Percentiles rank a stretch among this genome's conserved stretches.
phyloP scores from a whole-genome alignment of 352 stramenopile species.

The Globisporangium ultimum region DNA sequence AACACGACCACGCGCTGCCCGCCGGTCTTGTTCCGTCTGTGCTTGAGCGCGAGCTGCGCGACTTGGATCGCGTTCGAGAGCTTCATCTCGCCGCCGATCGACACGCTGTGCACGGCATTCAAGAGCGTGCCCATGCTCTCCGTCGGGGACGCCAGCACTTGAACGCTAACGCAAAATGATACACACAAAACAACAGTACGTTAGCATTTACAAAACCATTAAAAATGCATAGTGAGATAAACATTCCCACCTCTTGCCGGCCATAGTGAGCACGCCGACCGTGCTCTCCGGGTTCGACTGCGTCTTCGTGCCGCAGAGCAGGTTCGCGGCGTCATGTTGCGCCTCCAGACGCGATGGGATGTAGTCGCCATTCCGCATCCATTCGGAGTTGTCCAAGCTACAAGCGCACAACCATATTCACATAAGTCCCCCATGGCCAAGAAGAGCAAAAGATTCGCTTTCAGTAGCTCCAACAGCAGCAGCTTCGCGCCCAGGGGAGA shows the following conservation, averaged over 20 bases:
- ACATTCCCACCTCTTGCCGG: constrained; percentile 66
- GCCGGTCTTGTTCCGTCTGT: constrained; percentile 98
- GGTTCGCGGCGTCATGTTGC: constrained; percentile 97
- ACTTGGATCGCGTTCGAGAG: constrained; percentile 96
- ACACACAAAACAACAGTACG: constrained; percentile 4
- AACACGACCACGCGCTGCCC: constrained; percentile 95
- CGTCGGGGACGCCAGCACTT: constrained; percentile 95
- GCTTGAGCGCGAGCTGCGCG: constrained; percentile 96
- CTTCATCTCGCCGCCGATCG: constrained; percentile 89
- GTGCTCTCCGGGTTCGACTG: constrained; percentile 98
- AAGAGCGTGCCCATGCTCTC: constrained; percentile 98
- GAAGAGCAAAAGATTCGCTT: not conserved
- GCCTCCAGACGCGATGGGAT: constrained; percentile 96
- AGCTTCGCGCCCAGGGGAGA: not conserved
- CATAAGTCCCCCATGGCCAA: no score
- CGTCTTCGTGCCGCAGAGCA: constrained; percentile 97
- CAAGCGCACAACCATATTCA: not conserved
- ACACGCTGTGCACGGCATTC: constrained; percentile 90
- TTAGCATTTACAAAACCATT: no score
- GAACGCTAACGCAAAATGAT: constrained; percentile 47
- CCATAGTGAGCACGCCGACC: constrained; percentile 96
- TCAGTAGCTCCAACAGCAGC: not conserved
- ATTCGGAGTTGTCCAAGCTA: constrained; percentile 96
- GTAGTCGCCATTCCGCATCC: constrained; percentile 99
- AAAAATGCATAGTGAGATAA: not conserved